phyloP scores from a whole-genome alignment of 805 yeast species.

The Debaryomyces tyrocola region DNA sequence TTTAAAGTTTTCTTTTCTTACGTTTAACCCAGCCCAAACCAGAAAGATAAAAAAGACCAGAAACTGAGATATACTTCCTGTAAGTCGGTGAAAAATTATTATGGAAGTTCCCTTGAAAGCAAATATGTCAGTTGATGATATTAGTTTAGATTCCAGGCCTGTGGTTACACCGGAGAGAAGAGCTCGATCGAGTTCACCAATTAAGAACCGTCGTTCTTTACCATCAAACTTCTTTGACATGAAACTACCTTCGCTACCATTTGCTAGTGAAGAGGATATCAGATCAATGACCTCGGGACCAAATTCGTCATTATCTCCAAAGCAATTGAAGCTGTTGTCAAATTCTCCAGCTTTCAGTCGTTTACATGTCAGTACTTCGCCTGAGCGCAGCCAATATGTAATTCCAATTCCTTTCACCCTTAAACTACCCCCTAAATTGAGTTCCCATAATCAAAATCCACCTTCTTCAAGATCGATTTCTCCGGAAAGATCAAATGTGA shows the following conservation, averaged over 20 bases:
- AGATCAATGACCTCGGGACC: slow-evolving; percentile 24
- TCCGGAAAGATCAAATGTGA: slow-evolving; percentile 7
- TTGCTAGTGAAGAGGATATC: slow-evolving; percentile 21
- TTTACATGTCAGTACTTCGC: slow-evolving; percentile 31
- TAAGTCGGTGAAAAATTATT: neutral
- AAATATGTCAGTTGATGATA: slow-evolving; percentile 5
- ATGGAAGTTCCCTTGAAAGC: neutral
- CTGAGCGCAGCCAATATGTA: slow-evolving; percentile 25
- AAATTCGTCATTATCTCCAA: slow-evolving; percentile 15
- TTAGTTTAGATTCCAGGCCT: slow-evolving; percentile 1
- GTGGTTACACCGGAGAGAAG: slow-evolving; percentile 16
- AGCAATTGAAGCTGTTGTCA: slow-evolving; percentile 27
- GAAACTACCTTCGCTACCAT: slow-evolving; percentile 19
- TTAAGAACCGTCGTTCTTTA: slow-evolving; percentile 27
- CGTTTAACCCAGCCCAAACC: no score
- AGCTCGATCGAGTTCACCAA: slow-evolving; percentile 36
- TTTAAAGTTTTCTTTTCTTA: no score
- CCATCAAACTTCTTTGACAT: slow-evolving; percentile 20
- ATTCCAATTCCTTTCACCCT: slow-evolving; percentile 46
- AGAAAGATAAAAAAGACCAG: no score
- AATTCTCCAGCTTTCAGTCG: slow-evolving; percentile 36
- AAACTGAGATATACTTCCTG: slow-evolving; percentile 1
- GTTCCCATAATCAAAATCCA: slow-evolving; percentile 22
- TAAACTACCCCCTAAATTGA: slow-evolving; percentile 40
- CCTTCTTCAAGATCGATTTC: slow-evolving; percentile 9